Percentiles rank a stretch among this genome's conserved stretches.
Evolutionary conservation across 192 early-diverging fungal genomes (phyloP).

Genomic region (Entomortierella beljakovae): DNA sequence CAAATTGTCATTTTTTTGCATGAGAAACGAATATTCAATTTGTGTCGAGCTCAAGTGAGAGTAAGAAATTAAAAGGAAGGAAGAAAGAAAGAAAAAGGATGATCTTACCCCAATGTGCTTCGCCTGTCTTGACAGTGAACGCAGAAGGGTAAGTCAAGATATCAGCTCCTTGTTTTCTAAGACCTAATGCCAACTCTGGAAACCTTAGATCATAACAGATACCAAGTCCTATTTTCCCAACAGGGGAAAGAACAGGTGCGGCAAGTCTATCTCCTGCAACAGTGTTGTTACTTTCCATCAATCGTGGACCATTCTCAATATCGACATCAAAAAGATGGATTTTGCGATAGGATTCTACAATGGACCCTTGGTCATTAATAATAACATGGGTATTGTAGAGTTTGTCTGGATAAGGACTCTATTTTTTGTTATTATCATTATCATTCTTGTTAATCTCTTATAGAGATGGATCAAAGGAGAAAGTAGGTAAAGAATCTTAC

Average conservation of each 20-base stretch:
- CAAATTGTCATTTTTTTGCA: not conserved
- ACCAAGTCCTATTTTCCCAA: conserved; percentile 69
- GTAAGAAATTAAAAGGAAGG: not conserved
- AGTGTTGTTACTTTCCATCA: conserved; percentile 61
- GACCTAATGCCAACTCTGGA: conserved; percentile 71
- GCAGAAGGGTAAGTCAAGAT: conserved; percentile 85
- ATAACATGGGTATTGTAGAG: conserved; percentile 79
- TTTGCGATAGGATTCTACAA: conserved; percentile 74
- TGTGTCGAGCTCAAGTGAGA: not conserved
- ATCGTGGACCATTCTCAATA: conserved; percentile 59
- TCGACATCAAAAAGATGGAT: conserved; percentile 86
- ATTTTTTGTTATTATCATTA: not conserved
- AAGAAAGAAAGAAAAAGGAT: not conserved
- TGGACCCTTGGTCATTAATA: conserved; percentile 66
- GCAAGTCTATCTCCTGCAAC: conserved; percentile 52
- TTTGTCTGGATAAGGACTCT: conserved; percentile 39
- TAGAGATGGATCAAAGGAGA: not conserved
- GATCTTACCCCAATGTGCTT: conserved; percentile 80
- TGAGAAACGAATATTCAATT: not conserved
- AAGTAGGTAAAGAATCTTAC: conserved; percentile 16
- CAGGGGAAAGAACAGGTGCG: conserved; percentile 57
- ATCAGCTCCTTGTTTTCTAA: conserved; percentile 71
- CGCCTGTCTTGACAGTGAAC: conserved; percentile 84
- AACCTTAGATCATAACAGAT: conserved; percentile 90
- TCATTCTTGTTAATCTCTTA: not conserved